These are phyloP conservation scores for Monosporascus sp. DNA, from an alignment of 2,329 filamentous ascomycete genomes.

Conservation along the genomic window DNA sequence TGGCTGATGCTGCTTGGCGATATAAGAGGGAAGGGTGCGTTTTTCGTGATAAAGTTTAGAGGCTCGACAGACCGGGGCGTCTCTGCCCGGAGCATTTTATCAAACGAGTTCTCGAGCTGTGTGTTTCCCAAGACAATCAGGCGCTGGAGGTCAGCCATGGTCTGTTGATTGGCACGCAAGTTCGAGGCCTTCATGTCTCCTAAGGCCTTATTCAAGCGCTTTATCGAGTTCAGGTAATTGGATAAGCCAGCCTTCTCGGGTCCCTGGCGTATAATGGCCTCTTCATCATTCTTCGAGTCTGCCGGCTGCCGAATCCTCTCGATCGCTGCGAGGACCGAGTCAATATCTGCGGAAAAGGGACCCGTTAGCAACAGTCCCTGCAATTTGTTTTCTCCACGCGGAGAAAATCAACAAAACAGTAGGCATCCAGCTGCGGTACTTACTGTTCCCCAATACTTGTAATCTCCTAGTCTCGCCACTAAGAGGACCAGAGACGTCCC, in stretches of 20 bases:
- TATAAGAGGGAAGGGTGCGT: conserved; percentile 76
- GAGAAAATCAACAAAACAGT: background rate
- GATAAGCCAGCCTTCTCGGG: conserved; percentile 76
- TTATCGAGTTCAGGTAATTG: conserved; percentile 84
- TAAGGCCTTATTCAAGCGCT: conserved; percentile 81
- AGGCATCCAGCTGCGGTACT: conserved; percentile 18
- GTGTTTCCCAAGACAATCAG: conserved; percentile 74
- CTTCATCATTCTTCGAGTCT: conserved; percentile 86
- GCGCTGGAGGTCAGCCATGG: conserved; percentile 71
- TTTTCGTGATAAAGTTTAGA: conserved; percentile 87
- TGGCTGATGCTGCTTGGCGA: conserved; percentile 70
- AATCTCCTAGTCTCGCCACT: conserved; percentile 87
- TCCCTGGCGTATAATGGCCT: conserved; percentile 83
- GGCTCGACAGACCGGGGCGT: conserved; percentile 80
- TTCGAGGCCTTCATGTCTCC: conserved; percentile 84
- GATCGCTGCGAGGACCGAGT: conserved; percentile 79
- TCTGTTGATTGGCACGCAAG: conserved; percentile 84
- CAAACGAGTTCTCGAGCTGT: conserved; percentile 80
- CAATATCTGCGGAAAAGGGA: conserved; percentile 59
- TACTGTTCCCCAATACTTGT: conserved; percentile 79
- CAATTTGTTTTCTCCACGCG: background rate
- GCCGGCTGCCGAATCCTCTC: conserved; percentile 85
- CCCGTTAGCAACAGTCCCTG: conserved; percentile 11
- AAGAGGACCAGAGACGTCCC: conserved; percentile 86
- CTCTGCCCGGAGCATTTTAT: conserved; percentile 67